A percentile compares a stretch with the other conserved stretches of the same genome.
Conservation (phyloP, 306 rosid species). For the Hippophae gyantsensis region DNA sequence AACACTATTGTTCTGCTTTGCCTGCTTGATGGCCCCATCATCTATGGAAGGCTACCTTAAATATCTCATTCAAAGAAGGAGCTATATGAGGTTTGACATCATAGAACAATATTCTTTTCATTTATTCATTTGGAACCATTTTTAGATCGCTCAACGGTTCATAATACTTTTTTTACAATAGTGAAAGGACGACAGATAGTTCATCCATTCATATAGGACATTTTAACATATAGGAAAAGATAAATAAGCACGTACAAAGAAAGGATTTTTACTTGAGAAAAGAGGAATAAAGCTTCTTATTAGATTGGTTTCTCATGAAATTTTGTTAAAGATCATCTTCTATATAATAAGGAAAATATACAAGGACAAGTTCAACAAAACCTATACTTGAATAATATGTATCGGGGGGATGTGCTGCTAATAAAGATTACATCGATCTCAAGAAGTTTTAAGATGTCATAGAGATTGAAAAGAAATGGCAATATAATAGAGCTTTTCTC, state of each 20-base stretch:
- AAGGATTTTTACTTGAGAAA: conserved; percentile 53
- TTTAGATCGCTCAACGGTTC: conserved; percentile 49
- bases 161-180: conserved; percentile 47
- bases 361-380: conserved; percentile 58
- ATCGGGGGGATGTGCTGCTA: conserved; percentile 73
- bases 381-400: conserved; percentile 73
- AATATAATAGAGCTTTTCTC: conserved; percentile 64
- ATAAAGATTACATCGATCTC: conserved; percentile 72
- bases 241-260: not conserved
- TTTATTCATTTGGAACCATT: conserved; percentile 52
- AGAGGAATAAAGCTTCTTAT: conserved; percentile 66
- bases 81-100: conserved; percentile 52
- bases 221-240: too few relatives aligned
- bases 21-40: conserved; percentile 33
- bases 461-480: conserved; percentile 68
- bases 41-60: conserved; percentile 46
- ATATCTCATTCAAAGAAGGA: conserved; percentile 62
- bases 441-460: conserved; percentile 62
- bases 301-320: conserved; percentile 48
- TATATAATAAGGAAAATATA: conserved; percentile 65
- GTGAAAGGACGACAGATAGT: conserved; percentile 48
- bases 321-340: conserved; percentile 60
- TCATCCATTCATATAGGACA: conserved; percentile 33
- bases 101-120: conserved; percentile 47
- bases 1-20: conserved; percentile 37